Conservation (phyloP, 2,329 filamentous ascomycete genomes). For the Fusarium miscanthi region DNA sequence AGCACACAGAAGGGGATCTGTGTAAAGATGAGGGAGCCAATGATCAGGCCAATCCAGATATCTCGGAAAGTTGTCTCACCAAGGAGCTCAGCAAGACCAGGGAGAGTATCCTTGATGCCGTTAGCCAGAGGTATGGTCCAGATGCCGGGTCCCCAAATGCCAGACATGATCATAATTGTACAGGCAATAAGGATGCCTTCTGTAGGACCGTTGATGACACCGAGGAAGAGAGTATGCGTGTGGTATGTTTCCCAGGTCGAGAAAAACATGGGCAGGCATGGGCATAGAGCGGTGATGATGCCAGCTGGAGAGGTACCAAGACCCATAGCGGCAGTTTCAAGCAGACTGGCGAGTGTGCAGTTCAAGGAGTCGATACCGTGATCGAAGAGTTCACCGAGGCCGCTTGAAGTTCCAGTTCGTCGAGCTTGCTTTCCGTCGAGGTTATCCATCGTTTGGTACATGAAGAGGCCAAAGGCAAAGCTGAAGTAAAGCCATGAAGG, state of each 20-base stretch:
- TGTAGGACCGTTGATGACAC: constrained; percentile 96
- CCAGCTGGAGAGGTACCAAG: constrained; percentile 86
- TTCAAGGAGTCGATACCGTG: constrained; percentile 99
- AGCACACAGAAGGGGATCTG: constrained; percentile 91
- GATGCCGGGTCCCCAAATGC: constrained; percentile 87
- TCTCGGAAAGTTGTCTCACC: constrained; percentile 83
- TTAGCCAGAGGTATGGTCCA: constrained; percentile 82
- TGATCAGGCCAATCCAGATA: constrained; percentile 82
- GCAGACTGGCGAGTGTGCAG: constrained; percentile 90
- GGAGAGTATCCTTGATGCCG: constrained; percentile 67
- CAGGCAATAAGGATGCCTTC: constrained; percentile 94
- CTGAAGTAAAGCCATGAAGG: constrained; percentile 95
- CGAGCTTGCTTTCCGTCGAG: constrained; percentile 98
- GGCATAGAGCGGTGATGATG: constrained; percentile 90
- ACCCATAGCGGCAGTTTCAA: constrained; percentile 93
- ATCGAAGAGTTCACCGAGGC: constrained; percentile 95
- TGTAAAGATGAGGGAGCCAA: constrained; percentile 71
- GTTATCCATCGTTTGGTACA: constrained; percentile 99
- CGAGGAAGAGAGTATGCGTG: constrained; percentile 95
- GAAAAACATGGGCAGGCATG: constrained; percentile 98
- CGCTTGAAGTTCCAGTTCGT: constrained; percentile 93
- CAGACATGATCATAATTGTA: constrained; percentile 85
- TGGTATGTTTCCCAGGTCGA: constrained; percentile 99
- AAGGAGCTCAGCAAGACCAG: constrained; percentile 67
- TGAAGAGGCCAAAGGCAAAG: constrained; percentile 95